Evolutionary conservation across 2,329 filamentous ascomycete genomes (phyloP).

Genomic region (Penicillium sp.): DNA sequence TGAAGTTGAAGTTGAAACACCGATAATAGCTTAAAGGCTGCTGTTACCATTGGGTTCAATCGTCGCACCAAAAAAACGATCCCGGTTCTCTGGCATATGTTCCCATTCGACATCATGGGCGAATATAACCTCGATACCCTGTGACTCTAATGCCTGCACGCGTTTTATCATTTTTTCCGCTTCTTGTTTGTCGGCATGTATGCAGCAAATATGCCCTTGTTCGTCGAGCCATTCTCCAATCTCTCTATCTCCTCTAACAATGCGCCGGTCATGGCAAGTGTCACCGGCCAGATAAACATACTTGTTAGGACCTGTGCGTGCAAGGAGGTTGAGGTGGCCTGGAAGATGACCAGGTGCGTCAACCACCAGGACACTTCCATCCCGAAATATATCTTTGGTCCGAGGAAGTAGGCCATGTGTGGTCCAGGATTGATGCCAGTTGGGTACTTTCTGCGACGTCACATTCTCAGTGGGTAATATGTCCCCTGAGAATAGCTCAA

Average conservation of each 20-base stretch:
- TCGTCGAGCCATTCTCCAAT: background rate
- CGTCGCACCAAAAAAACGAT: too few relatives aligned
- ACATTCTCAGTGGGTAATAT: too few relatives aligned
- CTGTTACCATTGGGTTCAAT: too few relatives aligned
- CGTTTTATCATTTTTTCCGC: too few relatives aligned
- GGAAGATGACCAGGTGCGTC: background rate
- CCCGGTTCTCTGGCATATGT: too few relatives aligned
- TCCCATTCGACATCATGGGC: too few relatives aligned
- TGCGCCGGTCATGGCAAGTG: background rate
- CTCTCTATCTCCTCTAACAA: background rate
- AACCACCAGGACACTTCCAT: background rate
- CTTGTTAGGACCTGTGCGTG: background rate
- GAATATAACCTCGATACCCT: too few relatives aligned
- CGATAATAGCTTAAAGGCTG: too few relatives aligned
- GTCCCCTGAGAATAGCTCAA: background rate
- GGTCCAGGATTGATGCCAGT: too few relatives aligned
- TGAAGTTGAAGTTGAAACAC: too few relatives aligned
- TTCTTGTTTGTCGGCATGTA: background rate
- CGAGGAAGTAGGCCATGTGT: background rate
- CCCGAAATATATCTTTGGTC: background rate
- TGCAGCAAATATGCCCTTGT: background rate
- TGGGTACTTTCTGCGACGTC: too few relatives aligned
- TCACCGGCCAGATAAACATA: background rate
- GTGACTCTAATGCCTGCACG: too few relatives aligned
- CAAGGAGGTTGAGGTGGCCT: background rate